Base-by-base conservation (phyloP, 23 red algal genomes). In the Gracilaria caudata region DNA sequence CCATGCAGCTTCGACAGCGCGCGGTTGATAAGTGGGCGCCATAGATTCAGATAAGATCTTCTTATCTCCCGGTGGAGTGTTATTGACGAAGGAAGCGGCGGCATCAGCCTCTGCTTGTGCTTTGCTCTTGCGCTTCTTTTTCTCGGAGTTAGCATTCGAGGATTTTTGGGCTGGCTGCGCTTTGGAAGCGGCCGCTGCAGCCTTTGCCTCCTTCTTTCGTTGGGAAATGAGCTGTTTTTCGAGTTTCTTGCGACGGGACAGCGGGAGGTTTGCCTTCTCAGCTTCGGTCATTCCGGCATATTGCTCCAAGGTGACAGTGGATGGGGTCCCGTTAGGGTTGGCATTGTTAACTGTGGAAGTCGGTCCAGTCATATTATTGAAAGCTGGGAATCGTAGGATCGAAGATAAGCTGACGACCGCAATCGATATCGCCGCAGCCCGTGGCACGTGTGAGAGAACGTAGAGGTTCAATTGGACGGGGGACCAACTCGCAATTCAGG, bases 1-100 rank as follows among this genome's bases (percentile, higher is more conserved):
- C 97, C 97, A 99, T 23, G 90, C 97, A 9, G 81, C 54, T 83
- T 99, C 97, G 0, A 99, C 97, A 19, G 87, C 90, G 12, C 89
- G 35, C 24, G 95, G 95, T 43, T 94, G 86, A 71, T 98, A 98
- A 20, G 90, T 89, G 34, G 95, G 83, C 34, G 92, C 85, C 95
- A 98, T 98, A 10, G 35, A 55, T 29, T 78, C 74, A 34, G 56
- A 60, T 43, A 98, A n/a, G 33, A 75, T 89, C 79, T 98, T 98
- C 78, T 89, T 85, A 36, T 93, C 95, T 51, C 95, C 95, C 16
- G 46, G 49, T 19, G 95, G 94, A 6, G 90, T 99, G 37, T 71
- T 51, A 77, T 95, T 89, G 35, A 99, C 86, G 73, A 78, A 93
- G 32, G 47, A 35, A n/a, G 85, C 64, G 72, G 76, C 63, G 32